Percentiles rank a stretch among this genome's conserved stretches.
These are phyloP conservation scores for Desmodesmus armatus DNA, from an alignment of 139 green algal species.

Conservation along the genomic window DNA sequence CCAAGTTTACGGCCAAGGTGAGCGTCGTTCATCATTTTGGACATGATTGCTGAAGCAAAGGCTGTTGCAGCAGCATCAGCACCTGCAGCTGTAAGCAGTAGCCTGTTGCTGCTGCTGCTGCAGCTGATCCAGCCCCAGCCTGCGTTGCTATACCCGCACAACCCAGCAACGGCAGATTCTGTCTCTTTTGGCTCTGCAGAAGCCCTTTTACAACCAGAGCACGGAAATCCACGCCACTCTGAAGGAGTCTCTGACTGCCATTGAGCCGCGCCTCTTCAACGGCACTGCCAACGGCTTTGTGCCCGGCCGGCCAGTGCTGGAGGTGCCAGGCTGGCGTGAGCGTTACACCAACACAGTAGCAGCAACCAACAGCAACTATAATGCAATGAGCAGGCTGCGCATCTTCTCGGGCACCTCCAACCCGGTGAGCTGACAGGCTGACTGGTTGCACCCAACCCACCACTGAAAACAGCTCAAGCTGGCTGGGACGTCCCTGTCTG, in stretches of 20 bases:
- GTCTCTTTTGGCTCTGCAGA: too few relatives aligned
- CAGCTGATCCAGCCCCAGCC: neutral
- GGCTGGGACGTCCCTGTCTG: neutral
- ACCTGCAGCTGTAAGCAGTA: neutral
- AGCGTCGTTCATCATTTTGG: too few relatives aligned
- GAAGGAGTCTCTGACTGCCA: slow-evolving; percentile 24
- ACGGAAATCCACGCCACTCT: slow-evolving; percentile 41
- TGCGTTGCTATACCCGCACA: neutral
- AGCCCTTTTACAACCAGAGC: slow-evolving; percentile 37
- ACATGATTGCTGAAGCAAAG: too few relatives aligned
- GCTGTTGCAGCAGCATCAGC: neutral
- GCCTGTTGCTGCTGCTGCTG: neutral
- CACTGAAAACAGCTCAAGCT: too few relatives aligned
- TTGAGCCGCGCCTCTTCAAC: neutral
- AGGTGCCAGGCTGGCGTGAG: slow-evolving; percentile 51
- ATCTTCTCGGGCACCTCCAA: slow-evolving; percentile 90
- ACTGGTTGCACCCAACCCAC: too few relatives aligned
- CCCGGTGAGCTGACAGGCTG: slow-evolving; percentile 65
- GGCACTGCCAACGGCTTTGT: slow-evolving; percentile 42
- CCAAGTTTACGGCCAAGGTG: too few relatives aligned
- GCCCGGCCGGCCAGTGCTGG: slow-evolving; percentile 51
- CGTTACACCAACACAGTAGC: slow-evolving; percentile 5
- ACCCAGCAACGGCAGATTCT: neutral
- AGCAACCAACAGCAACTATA: neutral
- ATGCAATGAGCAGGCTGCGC: slow-evolving; percentile 61